Evolutionary conservation across 2,329 filamentous ascomycete genomes (phyloP), one percentile per base, ranked within the genome.

Genomic region (Raffaelea ambrosiae): DNA sequence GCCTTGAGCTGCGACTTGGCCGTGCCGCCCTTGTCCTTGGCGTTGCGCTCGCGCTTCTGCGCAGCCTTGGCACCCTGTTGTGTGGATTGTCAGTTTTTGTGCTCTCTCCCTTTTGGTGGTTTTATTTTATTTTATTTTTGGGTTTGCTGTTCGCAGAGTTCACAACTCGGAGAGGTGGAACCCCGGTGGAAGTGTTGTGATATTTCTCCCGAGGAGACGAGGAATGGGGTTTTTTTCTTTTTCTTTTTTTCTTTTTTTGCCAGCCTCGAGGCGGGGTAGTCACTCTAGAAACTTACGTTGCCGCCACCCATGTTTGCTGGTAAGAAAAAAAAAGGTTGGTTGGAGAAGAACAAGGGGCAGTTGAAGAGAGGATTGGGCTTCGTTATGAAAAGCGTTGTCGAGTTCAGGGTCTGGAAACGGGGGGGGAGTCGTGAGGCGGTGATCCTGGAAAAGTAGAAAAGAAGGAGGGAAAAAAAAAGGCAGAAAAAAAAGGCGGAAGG

Each of bases 31-130:
- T 63, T 63, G 53, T 84, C 76, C 67, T 85, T 84, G 54, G 71
- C 70, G 63, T 81, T 81, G 67, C 83, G 82, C 65, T 85, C 84
- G 55, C 84, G 83, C 78, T 86, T 86, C 68, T 83, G 78, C 63
- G 59, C 59, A 41, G 63, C 60, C 57, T 65, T 66, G 58, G 63
- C 63, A 63, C 63, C 63, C 63, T 65, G 54, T 29, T 29, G 26
- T 7, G 7, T 29, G 26, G 26, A 29, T 13, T 29, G 26, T 13
- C 7, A 29, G 26, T 29, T 7, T 29, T 29, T 29, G 26, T n/a
- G n/a, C n/a, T n/a, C n/a, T n/a, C n/a, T n/a, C n/a, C n/a, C n/a
- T n/a, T n/a, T n/a, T n/a, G n/a, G n/a, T n/a, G n/a, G n/a, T n/a
- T n/a, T n/a, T n/a, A n/a, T n/a, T n/a, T n/a, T n/a, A n/a, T n/a